These are phyloP conservation scores for Colletotrichum higginsianum DNA, from an alignment of 2,329 filamentous ascomycete species.

Conservation along the genomic window DNA sequence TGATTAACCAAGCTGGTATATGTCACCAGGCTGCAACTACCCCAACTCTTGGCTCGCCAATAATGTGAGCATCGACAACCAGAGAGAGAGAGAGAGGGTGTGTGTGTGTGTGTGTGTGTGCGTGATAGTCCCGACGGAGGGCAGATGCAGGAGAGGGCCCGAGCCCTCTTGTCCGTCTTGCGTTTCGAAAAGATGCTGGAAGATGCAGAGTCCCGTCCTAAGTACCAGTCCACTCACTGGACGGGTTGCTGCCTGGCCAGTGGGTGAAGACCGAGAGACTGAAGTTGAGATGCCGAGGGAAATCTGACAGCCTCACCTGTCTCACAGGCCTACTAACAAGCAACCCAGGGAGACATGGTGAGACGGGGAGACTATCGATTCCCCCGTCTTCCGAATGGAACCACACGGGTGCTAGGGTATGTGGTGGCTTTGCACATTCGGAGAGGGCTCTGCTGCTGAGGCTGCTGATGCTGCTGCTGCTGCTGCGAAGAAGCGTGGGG, in stretches of 20 bases:
- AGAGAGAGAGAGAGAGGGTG: neutral
- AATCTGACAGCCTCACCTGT: conserved; percentile 34
- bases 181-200: neutral
- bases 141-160: conserved; percentile 18
- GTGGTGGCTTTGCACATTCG: conserved; percentile 26
- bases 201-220: conserved; percentile 19
- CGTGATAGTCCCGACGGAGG: conserved; percentile 14
- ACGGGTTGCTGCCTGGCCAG: conserved; percentile 25
- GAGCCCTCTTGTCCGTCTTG: neutral
- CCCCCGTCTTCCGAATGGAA: neutral
- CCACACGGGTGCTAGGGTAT: neutral
- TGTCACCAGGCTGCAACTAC: neutral
- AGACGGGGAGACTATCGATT: conserved; percentile 3
- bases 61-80: conserved; percentile 12
- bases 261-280: neutral
- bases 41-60: conserved; percentile 10
- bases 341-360: neutral
- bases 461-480: neutral
- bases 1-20: neutral
- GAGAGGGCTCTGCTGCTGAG: neutral
- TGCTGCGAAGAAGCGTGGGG: neutral
- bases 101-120: no score
- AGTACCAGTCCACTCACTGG: neutral
- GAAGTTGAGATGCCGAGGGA: conserved; percentile 27
- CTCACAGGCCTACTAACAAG: conserved; percentile 1